Base-by-base conservation (phyloP, 345 rosid genomes). In the Populus tremula region DNA sequence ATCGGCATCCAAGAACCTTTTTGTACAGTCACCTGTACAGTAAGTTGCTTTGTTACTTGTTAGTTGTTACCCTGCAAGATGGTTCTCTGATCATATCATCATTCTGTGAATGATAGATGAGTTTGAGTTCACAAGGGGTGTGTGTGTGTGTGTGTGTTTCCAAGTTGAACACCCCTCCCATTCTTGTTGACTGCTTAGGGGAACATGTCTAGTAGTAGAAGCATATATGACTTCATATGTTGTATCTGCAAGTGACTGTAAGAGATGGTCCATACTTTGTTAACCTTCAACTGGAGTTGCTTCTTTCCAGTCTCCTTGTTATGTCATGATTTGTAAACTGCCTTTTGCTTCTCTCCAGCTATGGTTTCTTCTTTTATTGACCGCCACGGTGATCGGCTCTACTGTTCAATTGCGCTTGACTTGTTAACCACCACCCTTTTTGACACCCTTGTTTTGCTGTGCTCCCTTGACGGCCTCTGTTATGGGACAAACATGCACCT, bases 11-110 rank as follows among this genome's bases (percentile, higher is more conserved):
- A 80, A 62, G 64, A 69, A 79, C 77, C 78, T 75, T 80, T 69
- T 83, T 87, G 91, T 88, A 88, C 91, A 81, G 85, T 81, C 69
- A 63, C 77, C 82, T 87, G 87, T 88, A 89, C 88, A 88, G 91
- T 89, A 82, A 77, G 84, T 82, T 81, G 73, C 76, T 79, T 86
- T 68, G 74, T 61, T 61, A 18, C 59, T 39, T 50, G 41, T 35
- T 50, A 12, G n/a, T 41, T 53, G 62, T 23, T 29, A 33, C 33
- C 36, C 61, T n/a, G 56, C 69, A 63, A 45, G 68, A 71, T 67
- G 77, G 50, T 79, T 54, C 68, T 75, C 74, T 56, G 38, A 31
- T 65, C 39, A n/a, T 9, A 77, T 25, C 68, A 45, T 74, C 63
- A 67, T 69, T 66, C 79, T 78, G 75, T 81, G 84, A 66, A 79